Base-by-base conservation (phyloP, 2,329 filamentous ascomycete genomes). In the Aspergillus fischeri region DNA sequence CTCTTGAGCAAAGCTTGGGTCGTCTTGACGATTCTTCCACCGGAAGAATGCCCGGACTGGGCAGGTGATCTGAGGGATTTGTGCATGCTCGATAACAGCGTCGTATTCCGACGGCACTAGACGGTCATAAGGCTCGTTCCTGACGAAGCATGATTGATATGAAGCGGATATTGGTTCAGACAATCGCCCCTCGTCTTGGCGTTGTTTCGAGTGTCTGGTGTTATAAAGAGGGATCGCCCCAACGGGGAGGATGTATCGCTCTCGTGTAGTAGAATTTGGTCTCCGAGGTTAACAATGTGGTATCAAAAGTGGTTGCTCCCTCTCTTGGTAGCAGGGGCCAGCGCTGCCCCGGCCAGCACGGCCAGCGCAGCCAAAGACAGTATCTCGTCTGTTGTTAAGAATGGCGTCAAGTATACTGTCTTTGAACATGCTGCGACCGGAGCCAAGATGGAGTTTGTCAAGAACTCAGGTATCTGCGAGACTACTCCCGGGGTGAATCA, bases 401-500 rank as follows among this genome's bases (percentile, higher is more conserved):
- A 75, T 66, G 75, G 75, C 6, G 67, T 72, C 35, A 75, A 72
- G 3, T 78, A 78, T 61, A 79, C 73, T 17, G 72, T 81, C 38
- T 81, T 80, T 57, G 74, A 81, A 58, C 79, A 82, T 64, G 73
- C 73, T n/a, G 74, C 73, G 1, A 80, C 79, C 1, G 73, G 71
- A 44, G 73, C 76, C 1, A 77, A 67, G 27, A 61, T 83, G 48
- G 74, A 79, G 24, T 81, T 77, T 55, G 79, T 83, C 27, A 77
- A 75, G 25, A 81, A 83, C 61, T 81, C 80, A 0, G 73, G 80
- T 48, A 74, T 81, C 54, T 82, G 80, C 62, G 80, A 82, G 67
- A 81, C 78, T 0, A 82, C 79, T 0, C 71, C 73, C 0, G 77
- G 78, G 1, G 80, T 82, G 1, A 81, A 78, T 29, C 78, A 79